phyloP scores from a whole-genome alignment of 768 basidiomycete genomes.

The Mycena indigotica region DNA sequence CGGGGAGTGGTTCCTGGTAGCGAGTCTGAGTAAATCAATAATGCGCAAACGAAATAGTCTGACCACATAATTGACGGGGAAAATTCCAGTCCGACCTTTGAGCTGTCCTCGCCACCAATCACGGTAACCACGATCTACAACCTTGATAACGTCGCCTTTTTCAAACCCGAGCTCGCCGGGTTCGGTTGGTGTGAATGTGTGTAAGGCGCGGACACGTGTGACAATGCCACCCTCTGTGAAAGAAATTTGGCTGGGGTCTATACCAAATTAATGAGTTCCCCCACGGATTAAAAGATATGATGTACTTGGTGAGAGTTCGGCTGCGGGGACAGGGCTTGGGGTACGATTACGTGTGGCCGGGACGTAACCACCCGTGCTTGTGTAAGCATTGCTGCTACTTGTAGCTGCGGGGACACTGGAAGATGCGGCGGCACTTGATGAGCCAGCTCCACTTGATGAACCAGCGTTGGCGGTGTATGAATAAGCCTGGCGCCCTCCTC shows the following conservation, averaged over 20 bases:
- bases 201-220: constrained; percentile 85
- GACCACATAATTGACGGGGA: constrained; percentile 96
- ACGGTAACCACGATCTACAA: constrained; percentile 90
- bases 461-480: constrained; percentile 8
- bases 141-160: constrained; percentile 91
- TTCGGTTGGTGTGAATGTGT: constrained; percentile 85
- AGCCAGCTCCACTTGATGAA: neutral
- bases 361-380: constrained; percentile 3
- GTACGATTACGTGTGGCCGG: constrained; percentile 25
- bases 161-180: constrained; percentile 90
- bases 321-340: constrained; percentile 18
- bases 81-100: constrained; percentile 89
- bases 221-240: constrained; percentile 46
- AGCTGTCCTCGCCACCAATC: constrained; percentile 98
- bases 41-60: constrained; percentile 29
- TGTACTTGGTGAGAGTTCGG: constrained; percentile 7
- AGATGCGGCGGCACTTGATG: neutral
- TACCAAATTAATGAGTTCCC: no score
- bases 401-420: neutral
- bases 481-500: constrained; percentile 72
- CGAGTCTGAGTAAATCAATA: neutral
- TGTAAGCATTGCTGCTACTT: constrained; percentile 25
- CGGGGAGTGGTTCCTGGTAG: constrained; percentile 77
- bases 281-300: neutral
- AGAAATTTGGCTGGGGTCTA: constrained; percentile 19